Evolutionary conservation across 441 rosid species (phyloP), one percentile per base, ranked within the genome.

Genomic region (Erodium moschatum): DNA sequence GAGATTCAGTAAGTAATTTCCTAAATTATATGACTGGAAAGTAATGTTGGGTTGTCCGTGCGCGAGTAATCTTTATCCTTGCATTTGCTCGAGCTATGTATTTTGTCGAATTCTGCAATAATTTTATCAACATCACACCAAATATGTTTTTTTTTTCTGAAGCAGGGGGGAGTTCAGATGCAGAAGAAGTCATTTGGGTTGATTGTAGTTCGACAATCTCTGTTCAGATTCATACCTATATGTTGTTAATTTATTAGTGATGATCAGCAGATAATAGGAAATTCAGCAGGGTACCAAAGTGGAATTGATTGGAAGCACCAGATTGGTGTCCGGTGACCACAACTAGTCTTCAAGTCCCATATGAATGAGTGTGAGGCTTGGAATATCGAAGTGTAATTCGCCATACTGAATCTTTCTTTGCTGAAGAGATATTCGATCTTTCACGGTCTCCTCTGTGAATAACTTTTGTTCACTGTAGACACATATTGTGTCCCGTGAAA

Each of bases 271-370:
- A 75, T 70, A 72, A 20, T 68, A 40, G 42, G 44, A n/a, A 46
- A 13, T 63, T 66, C 67, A 24, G 11, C 60, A 3, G 62, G 69
- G 66, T 64, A n/a, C 67, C 10, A 70, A 64, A 73, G 70, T 66
- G 19, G 69, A 65, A 73, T 72, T 61, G 64, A 67, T 20, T 66
- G 16, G 74, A 69, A 72, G 60, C 35, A 12, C 75, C 75, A 16
- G 74, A 70, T 75, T 81, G 74, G 50, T 74, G 64, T 73, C 74
- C 56, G 65, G 66, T 46, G 71, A 12, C 13, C 69, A 54, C 75
- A 71, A 70, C 66, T 74, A 52, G 70, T 60, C 18, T 64, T 70
- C 56, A 67, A 63, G 69, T 65, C 60, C 33, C 60, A 63, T 69
- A 48, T 71, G 12, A 46, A 54, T 52, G 3, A n/a, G 38, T 6